Evolutionary conservation across 805 yeast genomes (phyloP).

Genomic region (Starmerella kuoi): DNA sequence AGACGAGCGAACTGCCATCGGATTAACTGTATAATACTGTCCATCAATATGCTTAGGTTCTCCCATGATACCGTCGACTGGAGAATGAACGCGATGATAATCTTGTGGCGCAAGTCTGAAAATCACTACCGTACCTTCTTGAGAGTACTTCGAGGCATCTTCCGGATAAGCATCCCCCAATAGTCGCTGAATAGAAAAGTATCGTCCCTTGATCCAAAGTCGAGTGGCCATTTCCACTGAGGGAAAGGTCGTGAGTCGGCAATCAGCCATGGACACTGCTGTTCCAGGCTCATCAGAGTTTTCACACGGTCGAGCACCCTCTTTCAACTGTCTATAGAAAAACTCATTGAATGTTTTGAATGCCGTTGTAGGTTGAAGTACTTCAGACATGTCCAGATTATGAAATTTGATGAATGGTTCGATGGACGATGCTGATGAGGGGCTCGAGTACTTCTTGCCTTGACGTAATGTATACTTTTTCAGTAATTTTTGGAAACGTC

Average conservation of each 20-base stretch:
- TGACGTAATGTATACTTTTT: slow-evolving; percentile 61
- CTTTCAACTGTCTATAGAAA: slow-evolving; percentile 65
- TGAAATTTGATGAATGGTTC: slow-evolving; percentile 72
- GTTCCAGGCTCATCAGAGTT: slow-evolving; percentile 39
- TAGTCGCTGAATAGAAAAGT: slow-evolving; percentile 55
- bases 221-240: slow-evolving; percentile 49
- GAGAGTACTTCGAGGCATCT: slow-evolving; percentile 31
- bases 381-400: slow-evolving; percentile 62
- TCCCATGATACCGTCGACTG: slow-evolving; percentile 65
- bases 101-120: slow-evolving; percentile 95
- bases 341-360: slow-evolving; percentile 77
- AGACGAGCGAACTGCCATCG: slow-evolving; percentile 86
- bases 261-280: slow-evolving; percentile 74
- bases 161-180: slow-evolving; percentile 36
- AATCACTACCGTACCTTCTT: slow-evolving; percentile 47
- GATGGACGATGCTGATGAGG: slow-evolving; percentile 54
- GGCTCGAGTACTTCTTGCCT: slow-evolving; percentile 70
- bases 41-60: slow-evolving; percentile 64
- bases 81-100: slow-evolving; percentile 85
- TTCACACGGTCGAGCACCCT: slow-evolving; percentile 60
- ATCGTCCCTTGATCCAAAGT: slow-evolving; percentile 82
- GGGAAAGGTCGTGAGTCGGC: slow-evolving; percentile 62
- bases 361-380: slow-evolving; percentile 38
- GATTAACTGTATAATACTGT: slow-evolving; percentile 90
- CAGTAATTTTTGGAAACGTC: slow-evolving; percentile 62